A percentile compares a stretch with the other conserved stretches of the same genome.
phyloP scores from a whole-genome alignment of 2,329 filamentous ascomycete species.

The Zymoseptoria ardabiliae region DNA sequence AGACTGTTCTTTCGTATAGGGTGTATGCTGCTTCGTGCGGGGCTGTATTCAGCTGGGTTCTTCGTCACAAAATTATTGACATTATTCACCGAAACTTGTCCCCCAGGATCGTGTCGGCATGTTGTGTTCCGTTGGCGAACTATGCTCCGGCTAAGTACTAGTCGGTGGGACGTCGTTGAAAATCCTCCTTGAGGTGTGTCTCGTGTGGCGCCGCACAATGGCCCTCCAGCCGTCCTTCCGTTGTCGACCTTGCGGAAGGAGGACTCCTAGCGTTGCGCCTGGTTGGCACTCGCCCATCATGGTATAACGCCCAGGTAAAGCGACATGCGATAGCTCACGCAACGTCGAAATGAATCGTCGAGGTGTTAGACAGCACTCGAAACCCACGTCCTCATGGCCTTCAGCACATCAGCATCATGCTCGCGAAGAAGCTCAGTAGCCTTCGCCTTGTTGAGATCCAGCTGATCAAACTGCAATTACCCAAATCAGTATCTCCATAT shows the following conservation, averaged over 20 bases:
- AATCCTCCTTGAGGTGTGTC: not conserved
- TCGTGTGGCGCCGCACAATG: not conserved
- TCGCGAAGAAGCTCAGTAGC: slow-evolving; percentile 67
- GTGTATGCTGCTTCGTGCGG: not conserved
- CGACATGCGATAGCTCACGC: not conserved
- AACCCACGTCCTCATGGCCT: slow-evolving; percentile 58
- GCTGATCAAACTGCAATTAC: slow-evolving; percentile 53
- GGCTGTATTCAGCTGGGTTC: not conserved
- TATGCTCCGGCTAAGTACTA: not conserved
- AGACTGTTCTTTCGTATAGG: not conserved
- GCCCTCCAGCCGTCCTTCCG: not conserved
- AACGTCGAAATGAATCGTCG: not conserved
- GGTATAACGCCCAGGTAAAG: not conserved
- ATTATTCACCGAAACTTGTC: not conserved
- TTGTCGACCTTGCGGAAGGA: not conserved
- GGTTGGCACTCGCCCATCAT: not conserved
- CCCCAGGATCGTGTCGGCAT: not conserved
- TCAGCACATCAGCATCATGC: slow-evolving; percentile 61
- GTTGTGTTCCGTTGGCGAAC: not conserved
- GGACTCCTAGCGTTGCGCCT: not conserved
- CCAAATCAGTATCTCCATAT: not conserved
- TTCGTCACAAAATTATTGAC: not conserved
- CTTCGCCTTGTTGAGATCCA: slow-evolving; percentile 63
- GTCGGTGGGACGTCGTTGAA: not conserved
- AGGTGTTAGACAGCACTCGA: slow-evolving; percentile 11